Conservation (phyloP, 1,139 yeast species). For the Nematodospora anomalae region DNA sequence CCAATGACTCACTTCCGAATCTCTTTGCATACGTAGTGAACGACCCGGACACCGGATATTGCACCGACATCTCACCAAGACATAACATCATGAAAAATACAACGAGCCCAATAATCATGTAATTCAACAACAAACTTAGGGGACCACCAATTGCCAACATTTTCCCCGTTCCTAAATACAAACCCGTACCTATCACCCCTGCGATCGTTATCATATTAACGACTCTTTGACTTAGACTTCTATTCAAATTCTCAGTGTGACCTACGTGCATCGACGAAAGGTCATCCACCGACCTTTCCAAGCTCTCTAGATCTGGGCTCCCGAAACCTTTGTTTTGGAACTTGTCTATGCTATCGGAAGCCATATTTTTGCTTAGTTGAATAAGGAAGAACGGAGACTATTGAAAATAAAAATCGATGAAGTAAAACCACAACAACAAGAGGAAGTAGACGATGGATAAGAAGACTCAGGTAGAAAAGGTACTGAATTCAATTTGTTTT, state of each 20-base stretch:
- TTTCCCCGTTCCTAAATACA: slow-evolving; percentile 62
- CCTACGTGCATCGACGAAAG: background rate
- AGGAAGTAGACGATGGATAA: too few species aligned
- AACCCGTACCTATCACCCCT: slow-evolving; percentile 70
- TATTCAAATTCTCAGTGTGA: slow-evolving; percentile 31
- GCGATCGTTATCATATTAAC: slow-evolving; percentile 66
- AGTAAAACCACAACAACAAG: too few species aligned
- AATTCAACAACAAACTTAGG: slow-evolving; percentile 57
- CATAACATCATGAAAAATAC: slow-evolving; percentile 61
- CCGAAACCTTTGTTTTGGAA: too few species aligned
- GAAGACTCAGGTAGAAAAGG: too few species aligned
- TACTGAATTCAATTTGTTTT: too few species aligned
- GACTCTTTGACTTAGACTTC: slow-evolving; percentile 53
- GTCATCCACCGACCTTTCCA: background rate
- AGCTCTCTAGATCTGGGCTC: too few species aligned
- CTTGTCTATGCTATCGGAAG: too few species aligned
- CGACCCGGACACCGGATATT: slow-evolving; percentile 62
- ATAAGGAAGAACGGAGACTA: too few species aligned
- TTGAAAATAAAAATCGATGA: too few species aligned
- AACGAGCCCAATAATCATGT: slow-evolving; percentile 56
- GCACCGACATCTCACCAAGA: slow-evolving; percentile 66
- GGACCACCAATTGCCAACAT: slow-evolving; percentile 67
- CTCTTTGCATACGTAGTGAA: slow-evolving; percentile 60
- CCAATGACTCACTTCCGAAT: slow-evolving; percentile 62
- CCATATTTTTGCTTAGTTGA: too few species aligned